Base-by-base conservation (phyloP, 176 grass and related monocot genomes). In the Pharus latifolius region DNA sequence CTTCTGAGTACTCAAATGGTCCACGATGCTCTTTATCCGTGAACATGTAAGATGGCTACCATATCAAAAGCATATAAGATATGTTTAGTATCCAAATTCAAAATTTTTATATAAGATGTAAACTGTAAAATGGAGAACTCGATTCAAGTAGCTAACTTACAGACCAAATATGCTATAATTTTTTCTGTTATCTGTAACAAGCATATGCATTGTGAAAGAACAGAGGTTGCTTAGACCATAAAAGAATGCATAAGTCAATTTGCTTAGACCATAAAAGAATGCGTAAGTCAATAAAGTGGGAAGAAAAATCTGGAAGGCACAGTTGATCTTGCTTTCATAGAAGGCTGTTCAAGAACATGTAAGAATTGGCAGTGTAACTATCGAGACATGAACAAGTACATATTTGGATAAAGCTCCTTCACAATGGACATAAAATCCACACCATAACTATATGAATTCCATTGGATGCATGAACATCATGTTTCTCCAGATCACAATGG, bases 21-120 rank as follows among this genome's bases (percentile, higher is more conserved):
- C 90, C 96, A 55, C 82, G 90, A 79, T 99, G 96, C 66, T 95
- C 90, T 82, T 91, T 91, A 31, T 99, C 96, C 20, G 96, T 99
- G 72, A 99, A 99, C 90, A 95, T 84, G 77, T 99, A 99, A 40
- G 90, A 94, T 11, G 96, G 96, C 90, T 98, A 82, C 65, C 56
- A 22, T 26, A 56, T 57, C 24, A 85, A 75, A 83, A 60, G 34
- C 64, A 91, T 41, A 73, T 56, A 42, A 68, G 28, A 76, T 22
- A 41, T 18, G 9, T 8, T 22, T 8, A 55, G 23, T 55, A 20
- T 20, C 22, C 17, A 8, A 20, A 55, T 81, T 30, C 48, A 37
- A 51, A 61, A 7, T 17, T 67, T 49, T 14, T 33, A 43, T 26
- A n/a, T 46, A 63, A 49, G 37, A 27, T 63, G 74, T 49, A 31